phyloP scores from a whole-genome alignment of 495 filamentous ascomycete species.

The Neurospora sp. region DNA sequence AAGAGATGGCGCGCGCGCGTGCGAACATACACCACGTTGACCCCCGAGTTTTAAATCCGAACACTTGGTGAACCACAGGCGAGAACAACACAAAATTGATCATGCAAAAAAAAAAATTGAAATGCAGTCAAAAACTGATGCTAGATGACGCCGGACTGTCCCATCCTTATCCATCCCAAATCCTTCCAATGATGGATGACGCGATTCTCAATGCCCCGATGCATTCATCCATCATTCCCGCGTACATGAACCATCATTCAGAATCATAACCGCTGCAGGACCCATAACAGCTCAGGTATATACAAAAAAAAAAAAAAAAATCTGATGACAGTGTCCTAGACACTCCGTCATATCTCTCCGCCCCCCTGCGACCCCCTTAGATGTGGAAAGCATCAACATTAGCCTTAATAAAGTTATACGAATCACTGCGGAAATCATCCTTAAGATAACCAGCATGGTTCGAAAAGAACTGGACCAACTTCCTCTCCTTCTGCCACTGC shows the following conservation, averaged over 20 bases:
- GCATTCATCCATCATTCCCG: not conserved
- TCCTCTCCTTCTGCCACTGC: conserved; percentile 40
- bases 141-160: not conserved
- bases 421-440: conserved; percentile 49
- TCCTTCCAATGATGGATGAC: not conserved
- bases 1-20: too few species aligned
- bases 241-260: not conserved
- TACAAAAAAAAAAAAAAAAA: not conserved
- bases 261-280: not conserved
- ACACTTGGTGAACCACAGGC: too few species aligned
- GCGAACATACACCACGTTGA: too few species aligned
- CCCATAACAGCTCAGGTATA: not conserved
- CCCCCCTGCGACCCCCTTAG: conserved; percentile 16
- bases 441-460: conserved; percentile 32
- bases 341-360: not conserved
- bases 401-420: conserved; percentile 36
- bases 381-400: conserved; percentile 42
- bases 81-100: too few species aligned
- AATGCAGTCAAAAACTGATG: too few species aligned
- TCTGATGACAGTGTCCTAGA: not conserved
- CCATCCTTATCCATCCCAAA: not conserved
- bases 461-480: conserved; percentile 49
- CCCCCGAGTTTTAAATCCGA: too few species aligned
- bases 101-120: too few species aligned
- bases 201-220: not conserved